Base-by-base conservation (phyloP, 2,329 filamentous ascomycete genomes). In the Metarhizium humberi region DNA sequence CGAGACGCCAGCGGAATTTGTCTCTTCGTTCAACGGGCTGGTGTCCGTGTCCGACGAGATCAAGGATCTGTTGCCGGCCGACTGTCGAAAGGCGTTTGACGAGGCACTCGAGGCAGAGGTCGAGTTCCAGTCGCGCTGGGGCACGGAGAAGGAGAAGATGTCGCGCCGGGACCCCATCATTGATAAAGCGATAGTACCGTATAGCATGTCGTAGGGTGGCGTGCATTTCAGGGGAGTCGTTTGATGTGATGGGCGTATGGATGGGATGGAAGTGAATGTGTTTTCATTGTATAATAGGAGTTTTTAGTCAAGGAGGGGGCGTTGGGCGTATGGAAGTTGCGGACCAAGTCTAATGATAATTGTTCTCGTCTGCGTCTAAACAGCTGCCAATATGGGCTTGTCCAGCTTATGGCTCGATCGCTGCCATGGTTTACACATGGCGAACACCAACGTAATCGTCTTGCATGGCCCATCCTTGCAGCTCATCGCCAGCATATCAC, bases 61-160 rank as follows among this genome's bases (percentile, higher is more conserved):
- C 59, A 75, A 81, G 56, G 79, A 82, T 34, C 76, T 87, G 56
- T 75, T 92, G 56, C 87, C 86, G 1, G 70, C 78, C 1, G 84
- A 89, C 59, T 94, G 90, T 68, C 81, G 87, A 42, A 73, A 76
- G 42, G 87, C 88, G 0, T 91, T 96, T 59, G 76, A 90, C 52
- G 75, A 80, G 53, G 86, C 89, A 3, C 74, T 84, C 52, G 72
- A 73, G 11, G 76, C 79, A 54, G 89, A 96, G 69, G 69, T 72
- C 57, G 72, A 79, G 54, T 97, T 91, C 88, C 88, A 88, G 68
- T 75, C 71, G 36, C 79, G 78, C 59, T 96, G 91, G 90, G 81
- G 80, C 16, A 78, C 80, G 5, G 92, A 96, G 71, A 75, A 69
- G 40, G 71, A 77, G 10, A 81, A 82, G 56, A 75, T 71, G 57